phyloP scores from a whole-genome alignment of 2,329 filamentous ascomycete genomes.

The Botrytis paeoniae region DNA sequence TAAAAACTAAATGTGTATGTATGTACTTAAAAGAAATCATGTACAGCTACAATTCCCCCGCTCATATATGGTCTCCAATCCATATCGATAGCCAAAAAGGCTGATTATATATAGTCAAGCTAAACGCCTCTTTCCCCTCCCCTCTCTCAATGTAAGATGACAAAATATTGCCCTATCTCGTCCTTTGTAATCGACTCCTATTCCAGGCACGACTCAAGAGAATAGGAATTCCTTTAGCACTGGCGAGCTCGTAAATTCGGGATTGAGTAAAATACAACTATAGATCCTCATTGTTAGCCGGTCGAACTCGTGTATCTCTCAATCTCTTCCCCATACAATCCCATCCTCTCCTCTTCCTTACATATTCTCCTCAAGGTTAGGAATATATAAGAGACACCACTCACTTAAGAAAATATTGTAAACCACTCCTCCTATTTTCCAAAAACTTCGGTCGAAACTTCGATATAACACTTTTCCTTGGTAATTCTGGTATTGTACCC shows the following conservation, averaged over 20 bases:
- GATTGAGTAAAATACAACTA: conserved; percentile 87
- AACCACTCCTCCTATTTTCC: conserved; percentile 74
- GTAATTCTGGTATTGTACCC: conserved; percentile 82
- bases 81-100: neutral
- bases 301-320: neutral
- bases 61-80: neutral
- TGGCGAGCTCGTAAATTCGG: conserved; percentile 88
- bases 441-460: conserved; percentile 82
- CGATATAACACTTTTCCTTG: conserved; percentile 87
- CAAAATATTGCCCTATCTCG: neutral
- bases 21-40: neutral
- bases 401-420: conserved; percentile 93
- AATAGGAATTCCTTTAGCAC: conserved; percentile 82
- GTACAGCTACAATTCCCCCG: neutral
- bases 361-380: neutral
- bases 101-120: neutral
- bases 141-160: neutral
- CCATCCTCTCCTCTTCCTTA: no score
- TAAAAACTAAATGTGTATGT: neutral
- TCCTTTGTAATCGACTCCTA: neutral
- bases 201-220: conserved; percentile 25
- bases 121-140: neutral
- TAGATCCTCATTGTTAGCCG: conserved; percentile 21
- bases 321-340: no score
- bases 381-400: conserved; percentile 37